Evolutionary conservation across 1,284 basidiomycete genomes (phyloP), one percentile per base, ranked within the genome.

Genomic region (Tremellales sp.): DNA sequence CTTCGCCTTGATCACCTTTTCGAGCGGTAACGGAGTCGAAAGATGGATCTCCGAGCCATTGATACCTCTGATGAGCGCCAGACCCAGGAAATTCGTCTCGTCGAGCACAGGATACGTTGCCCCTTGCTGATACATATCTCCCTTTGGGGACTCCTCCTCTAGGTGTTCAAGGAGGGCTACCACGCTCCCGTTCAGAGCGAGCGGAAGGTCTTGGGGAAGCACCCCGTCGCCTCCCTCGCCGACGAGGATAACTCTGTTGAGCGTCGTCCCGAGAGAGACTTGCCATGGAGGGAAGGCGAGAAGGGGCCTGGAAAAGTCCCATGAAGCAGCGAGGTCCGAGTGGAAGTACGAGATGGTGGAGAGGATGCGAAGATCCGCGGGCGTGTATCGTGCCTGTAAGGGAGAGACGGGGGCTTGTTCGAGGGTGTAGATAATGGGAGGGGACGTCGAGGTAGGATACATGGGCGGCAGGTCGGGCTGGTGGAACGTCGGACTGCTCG

Each of bases 271-370:
- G 53, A 77, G 75, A 34, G 81, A 76, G 9, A 92, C 78, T 45
- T 82, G 78, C 71, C 83, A 88, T 0, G 91, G 90, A 1, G 73
- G 72, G 6, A 74, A 68, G 0, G 83, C 81, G 39, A 84, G 79
- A 1, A 97, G 76, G 0, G 91, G 85, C 0, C 78, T 62, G 0
- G 76, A 63, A 3, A 84, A 84, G 57, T 84, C 77, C 92, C 92
- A 97, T 1, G 16, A 27, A 12, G 18, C 16, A 3, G 24, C n/a
- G 43, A n/a, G 81, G 77, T 45, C 42, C 8, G 57, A 44, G 65
- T 93, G 81, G 55, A 95, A 84, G 73, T 93, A 93, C 0, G 87
- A 86, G n/a, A 93, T 73, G 21, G 86, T 75, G 9, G 81, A 76
- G 14, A 93, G 73, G 2, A 79, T 76, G 4, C 91, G 82, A 49